Evolutionary conservation across 2,329 filamentous ascomycete genomes (phyloP), one percentile per base, ranked within the genome.

Genomic region (Stagonosporopsis chrysanthemi): DNA sequence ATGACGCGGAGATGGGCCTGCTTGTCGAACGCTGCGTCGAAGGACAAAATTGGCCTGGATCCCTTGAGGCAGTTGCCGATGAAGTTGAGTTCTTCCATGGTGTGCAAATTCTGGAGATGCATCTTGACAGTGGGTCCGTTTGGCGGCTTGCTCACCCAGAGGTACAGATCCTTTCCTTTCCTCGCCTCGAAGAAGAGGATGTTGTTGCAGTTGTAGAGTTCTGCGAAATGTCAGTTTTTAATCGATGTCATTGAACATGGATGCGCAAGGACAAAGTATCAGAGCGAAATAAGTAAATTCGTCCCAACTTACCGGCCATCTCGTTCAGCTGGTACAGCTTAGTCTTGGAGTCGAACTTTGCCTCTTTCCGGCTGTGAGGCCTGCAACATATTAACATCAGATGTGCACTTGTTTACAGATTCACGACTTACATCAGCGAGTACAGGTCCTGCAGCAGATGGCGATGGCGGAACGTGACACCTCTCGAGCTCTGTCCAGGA

Each of bases 41-140:
- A 99, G 33, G 91, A 95, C 54, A 99, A 87, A 36, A 99, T 83
- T 1, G 95, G 94, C 33, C 95, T 84, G 26, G 91, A 95, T 57
- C 95, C 95, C 79, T 97, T 97, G 60, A 98, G 82, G 58, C 93
- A 97, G 82, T 99, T 99, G 51, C 95, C 95, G 15, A 92, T 93
- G 77, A 99, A 98, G 73, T 97, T 91, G 33, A 99, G 83, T 77
- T 99, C 95, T 72, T 94, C 92, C 91, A 96, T 97, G 9, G 94
- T 97, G 80, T 97, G 93, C 72, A 97, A 74, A 71, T 92, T 93
- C 75, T 95, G 91, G 48, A 92, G 82, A 72, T 95, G 90, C 77
- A 95, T 84, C 69, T 89, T 89, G 61, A 89, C 80, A 1, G 87
- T 89, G 28, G 89, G 90, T 0, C 90, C 90, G 68, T 93, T 97